Conservation (phyloP, 768 basidiomycete species). For the Pisolithus marmoratus region DNA sequence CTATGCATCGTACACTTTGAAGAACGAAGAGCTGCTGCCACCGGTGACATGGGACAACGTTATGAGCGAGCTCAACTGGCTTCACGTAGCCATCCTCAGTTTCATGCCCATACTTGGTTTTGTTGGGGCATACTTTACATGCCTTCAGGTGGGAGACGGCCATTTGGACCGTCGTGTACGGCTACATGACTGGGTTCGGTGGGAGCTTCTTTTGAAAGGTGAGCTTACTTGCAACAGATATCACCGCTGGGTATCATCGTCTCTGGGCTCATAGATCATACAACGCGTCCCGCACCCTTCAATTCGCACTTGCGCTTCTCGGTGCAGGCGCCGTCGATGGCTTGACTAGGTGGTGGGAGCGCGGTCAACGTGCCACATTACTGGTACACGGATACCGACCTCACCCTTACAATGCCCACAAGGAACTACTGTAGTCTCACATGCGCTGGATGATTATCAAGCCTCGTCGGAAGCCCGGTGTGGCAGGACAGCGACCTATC, state of each 20-base stretch:
- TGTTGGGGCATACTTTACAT: slow-evolving; percentile 63
- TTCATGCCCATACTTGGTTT: slow-evolving; percentile 70
- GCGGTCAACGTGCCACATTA: slow-evolving; percentile 98
- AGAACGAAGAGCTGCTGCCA: slow-evolving; percentile 60
- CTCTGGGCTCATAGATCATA: slow-evolving; percentile 96
- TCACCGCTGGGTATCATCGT: slow-evolving; percentile 94
- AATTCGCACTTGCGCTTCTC: slow-evolving; percentile 77
- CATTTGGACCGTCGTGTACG: slow-evolving; percentile 61
- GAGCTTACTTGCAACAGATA: slow-evolving; percentile 42
- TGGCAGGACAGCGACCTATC: slow-evolving; percentile 84
- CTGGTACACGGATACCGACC: slow-evolving; percentile 93
- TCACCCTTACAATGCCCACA: slow-evolving; percentile 92
- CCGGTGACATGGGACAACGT: slow-evolving; percentile 60
- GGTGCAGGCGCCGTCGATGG: slow-evolving; percentile 95
- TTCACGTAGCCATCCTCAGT: slow-evolving; percentile 67
- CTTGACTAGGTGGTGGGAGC: slow-evolving; percentile 98
- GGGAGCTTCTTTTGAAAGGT: slow-evolving; percentile 33
- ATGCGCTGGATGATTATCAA: slow-evolving; percentile 93
- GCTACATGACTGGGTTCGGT: slow-evolving; percentile 81
- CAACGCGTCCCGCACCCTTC: slow-evolving; percentile 81
- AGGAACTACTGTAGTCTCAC: slow-evolving; percentile 83
- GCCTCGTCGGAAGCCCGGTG: slow-evolving; percentile 83
- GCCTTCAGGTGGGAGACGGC: slow-evolving; percentile 69
- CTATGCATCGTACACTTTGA: slow-evolving; percentile 73
- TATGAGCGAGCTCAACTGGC: slow-evolving; percentile 65